Conservation (phyloP, 352 stramenopile species). For the Pythium phragmiticola region DNA sequence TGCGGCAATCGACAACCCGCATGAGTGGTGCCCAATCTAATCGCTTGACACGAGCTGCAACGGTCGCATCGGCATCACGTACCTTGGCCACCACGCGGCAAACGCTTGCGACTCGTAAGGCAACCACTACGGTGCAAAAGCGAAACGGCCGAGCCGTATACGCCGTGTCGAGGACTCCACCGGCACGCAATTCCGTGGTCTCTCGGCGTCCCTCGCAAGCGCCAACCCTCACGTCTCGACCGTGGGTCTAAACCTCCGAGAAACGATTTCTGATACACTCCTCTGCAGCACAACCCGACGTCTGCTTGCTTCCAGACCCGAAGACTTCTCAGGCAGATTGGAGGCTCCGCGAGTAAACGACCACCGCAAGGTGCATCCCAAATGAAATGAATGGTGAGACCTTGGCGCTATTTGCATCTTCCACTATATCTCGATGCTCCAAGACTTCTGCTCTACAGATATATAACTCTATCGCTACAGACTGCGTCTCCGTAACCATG, state of each 20-base stretch:
- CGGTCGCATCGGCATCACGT: slow-evolving; percentile 17
- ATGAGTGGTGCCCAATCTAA: not conserved
- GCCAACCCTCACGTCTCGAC: slow-evolving; percentile 10
- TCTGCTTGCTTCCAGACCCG: not conserved
- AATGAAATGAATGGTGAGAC: not conserved
- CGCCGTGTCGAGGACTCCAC: not conserved
- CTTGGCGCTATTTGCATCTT: not conserved
- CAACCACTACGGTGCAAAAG: not conserved
- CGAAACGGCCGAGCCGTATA: not conserved
- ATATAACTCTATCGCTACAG: not conserved
- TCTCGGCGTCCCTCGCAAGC: slow-evolving; percentile 13
- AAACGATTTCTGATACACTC: not conserved
- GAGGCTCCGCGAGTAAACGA: not conserved
- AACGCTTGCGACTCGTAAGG: not conserved
- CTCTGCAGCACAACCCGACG: too few species aligned
- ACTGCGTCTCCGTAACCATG: too few species aligned
- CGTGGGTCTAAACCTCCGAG: slow-evolving; percentile 15
- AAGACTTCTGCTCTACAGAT: not conserved
- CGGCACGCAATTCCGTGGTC: not conserved
- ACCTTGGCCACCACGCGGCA: slow-evolving; percentile 12
- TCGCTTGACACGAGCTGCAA: slow-evolving; percentile 2
- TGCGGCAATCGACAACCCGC: not conserved
- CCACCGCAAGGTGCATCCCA: not conserved
- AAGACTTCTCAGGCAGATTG: not conserved
- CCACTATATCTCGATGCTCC: not conserved